Conservation (phyloP, 2,329 filamentous ascomycete genomes). For the Cladorrhinum sp. region DNA sequence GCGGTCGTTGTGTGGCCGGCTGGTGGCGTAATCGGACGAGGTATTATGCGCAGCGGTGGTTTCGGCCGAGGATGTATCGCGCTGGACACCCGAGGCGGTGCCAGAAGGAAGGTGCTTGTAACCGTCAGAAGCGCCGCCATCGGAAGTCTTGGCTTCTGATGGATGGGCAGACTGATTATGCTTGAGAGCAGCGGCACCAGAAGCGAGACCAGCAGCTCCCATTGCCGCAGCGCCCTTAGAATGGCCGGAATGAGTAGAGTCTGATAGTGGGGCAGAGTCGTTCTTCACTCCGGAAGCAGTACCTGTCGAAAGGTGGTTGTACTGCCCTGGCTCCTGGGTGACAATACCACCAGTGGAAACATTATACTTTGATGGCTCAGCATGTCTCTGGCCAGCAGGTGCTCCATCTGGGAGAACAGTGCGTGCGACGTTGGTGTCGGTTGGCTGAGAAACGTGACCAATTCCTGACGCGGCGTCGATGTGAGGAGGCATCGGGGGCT, state of each 20-base stretch:
- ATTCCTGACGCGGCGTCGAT: neutral
- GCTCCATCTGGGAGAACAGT: neutral
- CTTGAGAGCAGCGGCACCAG: conserved; percentile 13
- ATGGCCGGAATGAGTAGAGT: neutral
- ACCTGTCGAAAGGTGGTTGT: conserved; percentile 14
- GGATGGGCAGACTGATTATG: neutral
- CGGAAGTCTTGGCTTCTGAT: neutral
- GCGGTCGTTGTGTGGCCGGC: neutral
- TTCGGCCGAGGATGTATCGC: neutral
- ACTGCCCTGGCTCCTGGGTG: conserved; percentile 11
- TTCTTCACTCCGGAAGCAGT: conserved; percentile 12
- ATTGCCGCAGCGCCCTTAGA: neutral
- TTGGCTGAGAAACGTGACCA: neutral
- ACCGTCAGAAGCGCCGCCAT: neutral
- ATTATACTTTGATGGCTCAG: neutral
- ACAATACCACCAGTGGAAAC: neutral
- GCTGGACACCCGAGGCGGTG: conserved; percentile 7
- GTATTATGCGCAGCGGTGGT: neutral
- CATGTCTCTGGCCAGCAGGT: neutral
- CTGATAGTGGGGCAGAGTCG: neutral
- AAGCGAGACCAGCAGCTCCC: neutral
- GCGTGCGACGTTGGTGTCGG: neutral
- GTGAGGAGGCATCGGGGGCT: conserved; percentile 12
- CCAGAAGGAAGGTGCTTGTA: conserved; percentile 12
- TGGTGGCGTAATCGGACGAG: neutral